These are phyloP conservation scores for Camellia oleifera DNA, from an alignment of 179 eudicot species.

Conservation along the genomic window DNA sequence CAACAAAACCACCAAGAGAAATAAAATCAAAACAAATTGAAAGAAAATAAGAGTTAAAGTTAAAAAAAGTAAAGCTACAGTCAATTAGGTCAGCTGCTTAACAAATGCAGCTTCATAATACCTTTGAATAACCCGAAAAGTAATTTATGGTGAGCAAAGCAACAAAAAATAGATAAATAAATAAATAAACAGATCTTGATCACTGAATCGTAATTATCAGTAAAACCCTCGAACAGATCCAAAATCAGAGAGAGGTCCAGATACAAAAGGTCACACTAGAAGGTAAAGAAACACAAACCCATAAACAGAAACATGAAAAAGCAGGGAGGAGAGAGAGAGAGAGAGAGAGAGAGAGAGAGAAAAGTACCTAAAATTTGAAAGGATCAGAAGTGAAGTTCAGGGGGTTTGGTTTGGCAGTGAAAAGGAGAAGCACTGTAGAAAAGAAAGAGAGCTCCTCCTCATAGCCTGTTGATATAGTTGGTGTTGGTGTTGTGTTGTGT, in stretches of 20 bases:
- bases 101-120: background rate
- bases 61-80: conserved; percentile 1
- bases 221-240: conserved; percentile 7
- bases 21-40: background rate
- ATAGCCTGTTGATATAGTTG: conserved; percentile 4
- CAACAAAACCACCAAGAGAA: background rate
- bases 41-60: background rate
- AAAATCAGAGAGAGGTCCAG: conserved; percentile 5
- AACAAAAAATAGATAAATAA: background rate
- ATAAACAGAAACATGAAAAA: background rate
- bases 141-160: background rate
- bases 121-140: background rate
- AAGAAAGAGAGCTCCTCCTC: conserved; percentile 12
- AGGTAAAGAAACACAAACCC: background rate
- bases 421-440: conserved; percentile 9
- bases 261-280: conserved; percentile 5
- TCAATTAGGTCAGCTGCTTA: conserved; percentile 7
- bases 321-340: background rate
- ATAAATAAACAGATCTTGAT: conserved; percentile 9
- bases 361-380: conserved; percentile 10
- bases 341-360: background rate
- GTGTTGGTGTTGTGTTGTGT: no score
- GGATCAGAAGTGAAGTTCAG: conserved; percentile 6
- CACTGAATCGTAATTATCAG: background rate
- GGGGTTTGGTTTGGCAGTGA: conserved; percentile 7